Percentiles rank a stretch among this genome's conserved stretches.
These are phyloP conservation scores for Talaromyces piceae DNA, from an alignment of 2,329 filamentous ascomycete species.

Conservation along the genomic window DNA sequence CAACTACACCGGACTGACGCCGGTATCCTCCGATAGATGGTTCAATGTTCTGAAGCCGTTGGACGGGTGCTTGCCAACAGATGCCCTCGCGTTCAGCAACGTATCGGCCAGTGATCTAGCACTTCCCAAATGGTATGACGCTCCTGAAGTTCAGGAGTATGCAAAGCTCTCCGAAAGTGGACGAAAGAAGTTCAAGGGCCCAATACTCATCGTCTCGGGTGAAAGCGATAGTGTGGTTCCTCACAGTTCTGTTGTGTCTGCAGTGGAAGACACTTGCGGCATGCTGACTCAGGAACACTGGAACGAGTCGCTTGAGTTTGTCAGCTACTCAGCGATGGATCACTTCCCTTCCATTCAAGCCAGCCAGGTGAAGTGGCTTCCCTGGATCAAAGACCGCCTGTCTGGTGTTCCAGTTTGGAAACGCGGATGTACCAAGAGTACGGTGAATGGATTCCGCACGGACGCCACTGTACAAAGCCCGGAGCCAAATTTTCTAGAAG, in stretches of 20 bases:
- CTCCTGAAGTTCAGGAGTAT: slow-evolving; percentile 2
- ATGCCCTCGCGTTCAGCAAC: slow-evolving; percentile 2
- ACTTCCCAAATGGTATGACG: slow-evolving; percentile 2
- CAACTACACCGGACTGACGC: slow-evolving; percentile 1
- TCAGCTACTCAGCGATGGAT: slow-evolving; percentile 7
- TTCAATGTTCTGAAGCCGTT: slow-evolving; percentile 5
- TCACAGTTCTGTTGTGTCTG: slow-evolving; percentile 1
- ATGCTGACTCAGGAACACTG: slow-evolving; percentile 6
- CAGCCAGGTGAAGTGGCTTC: slow-evolving; percentile 8
- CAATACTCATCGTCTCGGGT: slow-evolving; percentile 2
- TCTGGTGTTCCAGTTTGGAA: neutral
- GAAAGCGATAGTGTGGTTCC: slow-evolving; percentile 6
- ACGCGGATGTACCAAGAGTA: slow-evolving; percentile 2
- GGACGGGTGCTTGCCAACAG: slow-evolving; percentile 4
- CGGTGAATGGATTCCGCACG: slow-evolving; percentile 6
- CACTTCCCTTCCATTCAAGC: slow-evolving; percentile 8
- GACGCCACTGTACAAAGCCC: slow-evolving; percentile 1
- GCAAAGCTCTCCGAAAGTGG: slow-evolving; percentile 3
- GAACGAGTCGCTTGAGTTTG: slow-evolving; percentile 2
- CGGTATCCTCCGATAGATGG: slow-evolving; percentile 7
- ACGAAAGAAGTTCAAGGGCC: slow-evolving; percentile 7
- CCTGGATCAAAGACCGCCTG: slow-evolving; percentile 7
- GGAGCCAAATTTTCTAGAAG: slow-evolving; percentile 5
- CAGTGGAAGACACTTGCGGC: slow-evolving; percentile 5
- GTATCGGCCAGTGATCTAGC: slow-evolving; percentile 3